These are phyloP conservation scores for Saccharomycopsis malanga DNA, from an alignment of 805 yeast species.

Conservation along the genomic window DNA sequence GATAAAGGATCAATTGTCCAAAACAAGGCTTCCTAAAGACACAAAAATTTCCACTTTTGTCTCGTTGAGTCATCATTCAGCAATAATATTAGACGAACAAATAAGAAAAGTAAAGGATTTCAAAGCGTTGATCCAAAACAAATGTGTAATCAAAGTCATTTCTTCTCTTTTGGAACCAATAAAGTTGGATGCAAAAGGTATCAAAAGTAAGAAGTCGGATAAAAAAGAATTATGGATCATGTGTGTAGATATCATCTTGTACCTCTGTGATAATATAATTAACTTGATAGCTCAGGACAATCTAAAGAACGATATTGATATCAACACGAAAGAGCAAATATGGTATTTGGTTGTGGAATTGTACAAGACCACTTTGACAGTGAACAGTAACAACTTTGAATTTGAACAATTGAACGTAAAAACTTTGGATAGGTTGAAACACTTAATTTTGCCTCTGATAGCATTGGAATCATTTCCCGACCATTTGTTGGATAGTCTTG, in stretches of 20 bases:
- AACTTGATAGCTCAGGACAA: slow-evolving; percentile 24
- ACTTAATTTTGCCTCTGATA: slow-evolving; percentile 36
- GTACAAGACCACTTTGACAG: slow-evolving; percentile 36
- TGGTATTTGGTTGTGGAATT: slow-evolving; percentile 40
- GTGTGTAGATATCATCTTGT: slow-evolving; percentile 37
- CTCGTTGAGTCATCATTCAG: slow-evolving; percentile 46
- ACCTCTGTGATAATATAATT: slow-evolving; percentile 31
- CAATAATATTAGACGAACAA: slow-evolving; percentile 34
- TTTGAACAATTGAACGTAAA: slow-evolving; percentile 41
- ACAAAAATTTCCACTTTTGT: slow-evolving; percentile 55
- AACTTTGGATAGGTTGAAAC: slow-evolving; percentile 38
- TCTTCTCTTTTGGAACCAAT: slow-evolving; percentile 48
- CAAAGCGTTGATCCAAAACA: slow-evolving; percentile 36
- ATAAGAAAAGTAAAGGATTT: slow-evolving; percentile 31
- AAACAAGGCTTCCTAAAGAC: slow-evolving; percentile 28
- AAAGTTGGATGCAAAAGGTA: slow-evolving; percentile 36
- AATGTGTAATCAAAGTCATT: slow-evolving; percentile 39
- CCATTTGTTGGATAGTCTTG: slow-evolving; percentile 35
- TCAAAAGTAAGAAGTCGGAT: slow-evolving; percentile 23
- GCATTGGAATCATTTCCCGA: slow-evolving; percentile 27
- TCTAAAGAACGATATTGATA: slow-evolving; percentile 5
- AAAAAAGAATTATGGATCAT: slow-evolving; percentile 46
- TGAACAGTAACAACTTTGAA: slow-evolving; percentile 25
- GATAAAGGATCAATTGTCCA: slow-evolving; percentile 31
- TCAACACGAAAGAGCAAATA: slow-evolving; percentile 19